Percentiles rank a stretch among this genome's conserved stretches.
phyloP scores from a whole-genome alignment of 2,329 filamentous ascomycete species.

The Neonectria coccinea region DNA sequence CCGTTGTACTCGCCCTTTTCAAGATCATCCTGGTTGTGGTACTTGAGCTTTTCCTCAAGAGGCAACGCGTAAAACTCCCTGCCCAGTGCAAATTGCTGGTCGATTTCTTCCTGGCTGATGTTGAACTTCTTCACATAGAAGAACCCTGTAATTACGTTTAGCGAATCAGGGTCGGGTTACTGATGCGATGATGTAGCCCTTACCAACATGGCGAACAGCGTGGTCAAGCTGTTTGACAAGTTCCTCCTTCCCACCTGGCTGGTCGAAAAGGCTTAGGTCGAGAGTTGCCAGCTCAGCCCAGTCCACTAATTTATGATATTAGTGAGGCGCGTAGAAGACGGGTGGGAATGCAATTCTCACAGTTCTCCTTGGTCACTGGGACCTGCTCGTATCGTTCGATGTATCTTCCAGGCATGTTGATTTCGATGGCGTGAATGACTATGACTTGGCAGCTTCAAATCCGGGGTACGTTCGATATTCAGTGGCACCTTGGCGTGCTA shows the following conservation, averaged over 20 bases:
- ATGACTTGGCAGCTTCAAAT: not conserved
- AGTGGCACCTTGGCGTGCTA: not conserved
- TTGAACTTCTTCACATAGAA: constrained; percentile 73
- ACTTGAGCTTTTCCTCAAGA: constrained; percentile 69
- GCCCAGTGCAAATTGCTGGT: constrained; percentile 69
- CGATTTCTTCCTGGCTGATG: constrained; percentile 67
- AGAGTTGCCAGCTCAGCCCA: constrained; percentile 5
- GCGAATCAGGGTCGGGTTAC: not conserved
- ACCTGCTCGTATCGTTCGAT: constrained; percentile 8
- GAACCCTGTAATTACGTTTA: constrained; percentile 50
- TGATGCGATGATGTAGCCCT: too few species aligned
- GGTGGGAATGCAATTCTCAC: not conserved
- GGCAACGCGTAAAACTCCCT: constrained; percentile 64
- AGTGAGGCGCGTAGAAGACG: not conserved
- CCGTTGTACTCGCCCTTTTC: constrained; percentile 67
- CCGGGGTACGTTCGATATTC: not conserved
- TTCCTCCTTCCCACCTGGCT: constrained; percentile 1
- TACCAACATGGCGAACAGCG: not conserved
- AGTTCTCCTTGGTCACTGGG: constrained; percentile 4
- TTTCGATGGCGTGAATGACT: not conserved
- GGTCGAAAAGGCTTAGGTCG: constrained; percentile 1
- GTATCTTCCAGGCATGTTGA: constrained; percentile 5
- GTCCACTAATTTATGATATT: not conserved
- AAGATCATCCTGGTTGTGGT: constrained; percentile 55
- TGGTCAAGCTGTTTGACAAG: constrained; percentile 7